phyloP scores from a whole-genome alignment of 2,329 filamentous ascomycete species.

The Alternaria novae-zelandiae region DNA sequence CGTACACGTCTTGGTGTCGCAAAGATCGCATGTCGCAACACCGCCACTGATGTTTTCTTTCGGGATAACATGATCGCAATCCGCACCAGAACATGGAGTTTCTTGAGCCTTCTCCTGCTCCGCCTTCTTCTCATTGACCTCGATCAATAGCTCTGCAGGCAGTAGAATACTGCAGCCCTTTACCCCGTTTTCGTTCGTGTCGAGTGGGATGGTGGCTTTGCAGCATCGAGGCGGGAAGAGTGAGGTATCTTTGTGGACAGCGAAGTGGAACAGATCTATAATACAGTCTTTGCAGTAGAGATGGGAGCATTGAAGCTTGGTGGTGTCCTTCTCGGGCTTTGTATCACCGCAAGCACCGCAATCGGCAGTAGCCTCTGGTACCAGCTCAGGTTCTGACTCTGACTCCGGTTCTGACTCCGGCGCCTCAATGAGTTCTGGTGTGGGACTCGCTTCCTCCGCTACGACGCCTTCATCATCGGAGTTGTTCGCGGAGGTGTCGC shows the following conservation, averaged over 20 bases:
- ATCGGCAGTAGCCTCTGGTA: neutral
- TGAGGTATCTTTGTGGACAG: conserved; percentile 8
- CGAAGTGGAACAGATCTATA: neutral
- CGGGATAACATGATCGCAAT: neutral
- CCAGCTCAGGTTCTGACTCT: neutral
- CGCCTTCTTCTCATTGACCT: neutral
- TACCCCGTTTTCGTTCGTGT: conserved; percentile 13
- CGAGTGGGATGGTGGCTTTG: conserved; percentile 20
- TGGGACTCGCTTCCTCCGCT: neutral
- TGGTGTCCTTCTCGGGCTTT: neutral
- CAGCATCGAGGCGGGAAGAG: conserved; percentile 40
- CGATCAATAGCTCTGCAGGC: neutral
- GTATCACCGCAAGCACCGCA: neutral
- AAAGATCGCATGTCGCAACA: neutral
- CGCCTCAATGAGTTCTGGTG: neutral
- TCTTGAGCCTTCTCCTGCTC: neutral
- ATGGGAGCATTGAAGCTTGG: neutral
- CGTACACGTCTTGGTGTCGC: neutral
- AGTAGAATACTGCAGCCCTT: conserved; percentile 6
- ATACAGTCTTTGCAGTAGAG: neutral
- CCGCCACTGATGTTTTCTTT: neutral
- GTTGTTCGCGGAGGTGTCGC: neutral
- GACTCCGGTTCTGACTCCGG: neutral
- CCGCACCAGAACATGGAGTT: neutral
- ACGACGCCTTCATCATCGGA: neutral